Percentiles rank a stretch among this genome's conserved stretches.
Conservation (phyloP, 345 rosid species). For the Noccaea caerulescens region DNA sequence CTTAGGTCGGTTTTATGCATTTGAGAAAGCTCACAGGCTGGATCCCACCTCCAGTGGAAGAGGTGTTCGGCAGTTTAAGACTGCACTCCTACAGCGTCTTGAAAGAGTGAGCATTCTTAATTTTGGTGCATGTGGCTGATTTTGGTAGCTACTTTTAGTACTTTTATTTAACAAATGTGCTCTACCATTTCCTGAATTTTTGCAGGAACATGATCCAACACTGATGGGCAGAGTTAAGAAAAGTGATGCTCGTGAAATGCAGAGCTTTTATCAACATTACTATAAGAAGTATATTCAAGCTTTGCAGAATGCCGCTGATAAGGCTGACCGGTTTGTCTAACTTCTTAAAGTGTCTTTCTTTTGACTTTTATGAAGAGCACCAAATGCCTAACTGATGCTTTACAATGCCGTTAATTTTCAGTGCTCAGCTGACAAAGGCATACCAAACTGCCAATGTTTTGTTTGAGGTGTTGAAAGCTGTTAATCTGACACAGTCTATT, state of each 20-base stretch:
- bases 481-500: conserved; percentile 85
- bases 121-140: conserved; percentile 14
- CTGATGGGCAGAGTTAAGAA: conserved; percentile 70
- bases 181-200: neutral
- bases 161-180: neutral
- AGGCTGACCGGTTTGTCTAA: conserved; percentile 83
- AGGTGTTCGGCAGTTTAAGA: conserved; percentile 99
- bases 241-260: conserved; percentile 96
- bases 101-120: conserved; percentile 66
- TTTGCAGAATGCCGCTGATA: conserved; percentile 87
- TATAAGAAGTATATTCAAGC: conserved; percentile 87
- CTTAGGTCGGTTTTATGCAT: conserved; percentile 96
- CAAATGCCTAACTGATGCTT: conserved; percentile 3
- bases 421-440: conserved; percentile 99
- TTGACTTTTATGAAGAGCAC: neutral
- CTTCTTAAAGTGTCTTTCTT: conserved; percentile 11
- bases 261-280: conserved; percentile 85
- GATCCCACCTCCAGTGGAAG: conserved; percentile 98
- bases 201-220: conserved; percentile 86
- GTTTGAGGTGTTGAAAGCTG: conserved; percentile 98
- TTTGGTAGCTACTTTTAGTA: conserved; percentile 15
- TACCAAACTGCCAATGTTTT: conserved; percentile 99
- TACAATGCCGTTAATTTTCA: conserved; percentile 42
- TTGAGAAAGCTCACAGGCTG: conserved; percentile 94
- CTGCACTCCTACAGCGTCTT: conserved; percentile 97